Conservation (phyloP, 2,329 filamentous ascomycete genomes). For the Talaromyces piceae region DNA sequence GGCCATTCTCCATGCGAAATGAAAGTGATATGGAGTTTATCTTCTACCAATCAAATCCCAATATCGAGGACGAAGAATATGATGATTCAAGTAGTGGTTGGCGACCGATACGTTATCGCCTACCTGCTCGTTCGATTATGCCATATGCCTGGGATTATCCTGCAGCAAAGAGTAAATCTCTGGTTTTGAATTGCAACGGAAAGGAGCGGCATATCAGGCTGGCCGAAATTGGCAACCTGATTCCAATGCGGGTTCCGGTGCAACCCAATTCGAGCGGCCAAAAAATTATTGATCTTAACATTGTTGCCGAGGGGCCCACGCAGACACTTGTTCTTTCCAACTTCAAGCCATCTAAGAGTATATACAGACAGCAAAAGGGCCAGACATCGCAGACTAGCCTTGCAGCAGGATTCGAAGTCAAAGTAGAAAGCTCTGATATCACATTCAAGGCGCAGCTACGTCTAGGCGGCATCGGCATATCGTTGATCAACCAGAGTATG, state of each 20-base stretch:
- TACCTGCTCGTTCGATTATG: slow-evolving; percentile 95
- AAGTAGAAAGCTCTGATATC: slow-evolving; percentile 78
- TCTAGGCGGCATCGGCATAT: slow-evolving; percentile 84
- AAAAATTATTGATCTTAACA: slow-evolving; percentile 94
- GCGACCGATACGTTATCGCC: slow-evolving; percentile 83
- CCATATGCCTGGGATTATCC: slow-evolving; percentile 99
- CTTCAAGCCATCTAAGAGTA: slow-evolving; percentile 84
- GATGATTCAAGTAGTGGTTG: slow-evolving; percentile 71
- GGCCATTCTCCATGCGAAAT: slow-evolving; percentile 98
- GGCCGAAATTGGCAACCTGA: slow-evolving; percentile 90
- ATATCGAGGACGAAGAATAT: slow-evolving; percentile 76
- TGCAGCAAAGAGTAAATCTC: slow-evolving; percentile 89
- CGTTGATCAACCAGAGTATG: slow-evolving; percentile 83
- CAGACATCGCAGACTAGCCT: slow-evolving; percentile 52
- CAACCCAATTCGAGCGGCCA: slow-evolving; percentile 54
- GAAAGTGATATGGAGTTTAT: slow-evolving; percentile 95
- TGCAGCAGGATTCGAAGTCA: slow-evolving; percentile 79
- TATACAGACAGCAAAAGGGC: slow-evolving; percentile 63
- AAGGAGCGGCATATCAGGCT: slow-evolving; percentile 89
- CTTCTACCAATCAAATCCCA: slow-evolving; percentile 92
- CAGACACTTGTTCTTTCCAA: slow-evolving; percentile 92
- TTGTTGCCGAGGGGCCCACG: slow-evolving; percentile 88
- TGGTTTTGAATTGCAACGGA: slow-evolving; percentile 70
- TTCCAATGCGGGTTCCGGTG: slow-evolving; percentile 84
- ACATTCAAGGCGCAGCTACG: slow-evolving; percentile 85